phyloP scores from a whole-genome alignment of 2,329 filamentous ascomycete genomes.

The Curvularia sp. region DNA sequence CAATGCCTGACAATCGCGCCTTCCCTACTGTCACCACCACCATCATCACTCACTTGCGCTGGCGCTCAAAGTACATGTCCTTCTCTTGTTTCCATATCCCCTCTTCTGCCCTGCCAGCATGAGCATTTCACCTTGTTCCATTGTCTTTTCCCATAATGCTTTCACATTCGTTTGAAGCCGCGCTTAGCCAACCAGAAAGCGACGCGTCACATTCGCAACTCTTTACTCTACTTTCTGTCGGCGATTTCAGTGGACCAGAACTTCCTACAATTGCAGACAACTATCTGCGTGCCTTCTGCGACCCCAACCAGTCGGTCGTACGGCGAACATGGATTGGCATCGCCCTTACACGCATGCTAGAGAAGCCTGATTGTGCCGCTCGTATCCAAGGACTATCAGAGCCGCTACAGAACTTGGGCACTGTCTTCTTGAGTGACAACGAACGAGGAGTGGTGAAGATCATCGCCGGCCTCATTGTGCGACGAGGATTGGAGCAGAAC shows the following conservation, averaged over 20 bases:
- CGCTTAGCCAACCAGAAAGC: constrained; percentile 32
- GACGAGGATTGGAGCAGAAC: constrained; percentile 30
- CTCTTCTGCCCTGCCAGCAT: constrained; percentile 10
- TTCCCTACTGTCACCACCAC: constrained; percentile 4
- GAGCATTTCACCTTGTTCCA: constrained; percentile 3
- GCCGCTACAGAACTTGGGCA: constrained; percentile 31
- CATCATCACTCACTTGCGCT: not conserved
- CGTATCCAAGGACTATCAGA: constrained; percentile 23
- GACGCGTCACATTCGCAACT: constrained; percentile 29
- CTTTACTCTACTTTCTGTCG: constrained; percentile 25
- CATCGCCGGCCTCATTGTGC: constrained; percentile 43
- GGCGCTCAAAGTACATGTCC: constrained; percentile 4
- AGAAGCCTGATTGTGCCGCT: constrained; percentile 21
- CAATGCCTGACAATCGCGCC: constrained; percentile 21
- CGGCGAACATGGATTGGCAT: constrained; percentile 45
- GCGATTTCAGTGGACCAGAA: constrained; percentile 12
- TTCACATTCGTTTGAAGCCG: constrained; percentile 27
- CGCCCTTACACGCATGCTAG: constrained; percentile 39
- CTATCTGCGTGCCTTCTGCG: constrained; percentile 42
- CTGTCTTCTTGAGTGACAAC: constrained; percentile 29
- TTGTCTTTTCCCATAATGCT: constrained; percentile 21
- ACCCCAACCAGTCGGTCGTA: constrained; percentile 19
- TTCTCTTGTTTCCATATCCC: not conserved
- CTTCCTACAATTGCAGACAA: constrained; percentile 28
- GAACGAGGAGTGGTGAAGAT: constrained; percentile 44